Percentiles rank a stretch among this genome's conserved stretches.
Evolutionary conservation across 2,329 filamentous ascomycete species (phyloP).

Genomic region (Pseudogymnoascus sp.): DNA sequence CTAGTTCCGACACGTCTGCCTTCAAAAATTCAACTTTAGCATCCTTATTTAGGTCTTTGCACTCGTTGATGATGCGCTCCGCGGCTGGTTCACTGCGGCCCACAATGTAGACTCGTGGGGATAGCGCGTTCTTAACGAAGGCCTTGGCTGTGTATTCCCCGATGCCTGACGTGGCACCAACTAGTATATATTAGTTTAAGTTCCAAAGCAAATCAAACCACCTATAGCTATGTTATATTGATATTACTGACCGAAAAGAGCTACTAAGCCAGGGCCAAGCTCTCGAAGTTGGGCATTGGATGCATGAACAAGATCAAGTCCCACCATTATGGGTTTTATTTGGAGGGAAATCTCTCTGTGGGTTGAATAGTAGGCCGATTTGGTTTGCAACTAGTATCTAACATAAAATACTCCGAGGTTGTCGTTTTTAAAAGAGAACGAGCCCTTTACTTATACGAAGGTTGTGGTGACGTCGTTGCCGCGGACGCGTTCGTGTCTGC

Average conservation of each 20-base stretch:
- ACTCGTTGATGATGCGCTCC: slow-evolving; percentile 35
- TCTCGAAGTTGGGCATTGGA: slow-evolving; percentile 22
- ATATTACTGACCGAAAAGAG: slow-evolving; percentile 20
- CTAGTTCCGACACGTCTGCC: slow-evolving; percentile 38
- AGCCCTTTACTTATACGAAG: not conserved
- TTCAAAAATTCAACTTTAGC: slow-evolving; percentile 38
- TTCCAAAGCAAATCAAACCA: not conserved
- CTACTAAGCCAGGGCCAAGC: slow-evolving; percentile 24
- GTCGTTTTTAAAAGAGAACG: not conserved
- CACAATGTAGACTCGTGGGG: slow-evolving; percentile 39
- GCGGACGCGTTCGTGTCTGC: not conserved
- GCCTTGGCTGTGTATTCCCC: slow-evolving; percentile 38
- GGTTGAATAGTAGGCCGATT: not conserved
- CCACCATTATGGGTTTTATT: slow-evolving; percentile 16
- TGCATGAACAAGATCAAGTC: slow-evolving; percentile 21
- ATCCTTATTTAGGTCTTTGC: slow-evolving; percentile 34
- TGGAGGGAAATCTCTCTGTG: not conserved
- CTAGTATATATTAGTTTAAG: slow-evolving; percentile 10
- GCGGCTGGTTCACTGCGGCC: slow-evolving; percentile 36
- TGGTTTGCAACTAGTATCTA: not conserved
- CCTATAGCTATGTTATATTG: not conserved
- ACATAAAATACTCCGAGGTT: not conserved
- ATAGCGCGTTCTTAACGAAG: slow-evolving; percentile 33
- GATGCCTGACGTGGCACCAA: slow-evolving; percentile 42
- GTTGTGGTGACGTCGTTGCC: not conserved